Evolutionary conservation across 768 basidiomycete genomes (phyloP).

Genomic region (Russula virescens): DNA sequence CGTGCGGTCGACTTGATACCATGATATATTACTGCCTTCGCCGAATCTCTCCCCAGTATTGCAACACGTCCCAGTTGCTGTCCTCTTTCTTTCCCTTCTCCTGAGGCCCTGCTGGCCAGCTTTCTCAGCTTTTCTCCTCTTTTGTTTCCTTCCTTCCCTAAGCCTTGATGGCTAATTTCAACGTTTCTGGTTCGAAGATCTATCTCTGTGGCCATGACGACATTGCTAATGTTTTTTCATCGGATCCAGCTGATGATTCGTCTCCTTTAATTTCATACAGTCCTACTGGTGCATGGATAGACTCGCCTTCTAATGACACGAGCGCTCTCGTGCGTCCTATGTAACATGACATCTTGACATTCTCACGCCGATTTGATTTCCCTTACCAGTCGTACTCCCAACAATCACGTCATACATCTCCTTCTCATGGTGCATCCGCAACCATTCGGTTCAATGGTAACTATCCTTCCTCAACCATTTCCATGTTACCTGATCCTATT

Average conservation of each 20-base stretch:
- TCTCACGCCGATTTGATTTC: slow-evolving; percentile 21
- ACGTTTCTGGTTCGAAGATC: slow-evolving; percentile 36
- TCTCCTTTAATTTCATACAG: slow-evolving; percentile 50
- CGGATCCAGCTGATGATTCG: slow-evolving; percentile 46
- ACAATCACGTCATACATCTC: slow-evolving; percentile 41
- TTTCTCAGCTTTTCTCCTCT: background rate
- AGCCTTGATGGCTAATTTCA: slow-evolving; percentile 47
- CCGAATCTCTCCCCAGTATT: too few species aligned
- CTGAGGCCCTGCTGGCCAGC: slow-evolving; percentile 17
- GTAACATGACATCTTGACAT: background rate
- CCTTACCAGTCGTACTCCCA: slow-evolving; percentile 18
- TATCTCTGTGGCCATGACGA: background rate
- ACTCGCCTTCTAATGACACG: slow-evolving; percentile 39
- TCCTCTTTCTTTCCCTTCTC: background rate
- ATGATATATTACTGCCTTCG: too few species aligned
- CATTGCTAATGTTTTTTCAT: background rate
- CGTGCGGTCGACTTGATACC: too few species aligned
- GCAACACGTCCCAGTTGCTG: background rate
- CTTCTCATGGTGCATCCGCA: slow-evolving; percentile 42
- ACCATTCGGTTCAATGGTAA: slow-evolving; percentile 45
- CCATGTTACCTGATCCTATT: background rate
- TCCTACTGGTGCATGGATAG: slow-evolving; percentile 46
- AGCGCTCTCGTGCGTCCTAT: slow-evolving; percentile 30
- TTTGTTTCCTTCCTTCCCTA: background rate
- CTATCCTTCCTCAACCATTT: background rate